Evolutionary conservation across 1,139 yeast genomes (phyloP).

Genomic region (Hemisphaericaspora xylofermentans): DNA sequence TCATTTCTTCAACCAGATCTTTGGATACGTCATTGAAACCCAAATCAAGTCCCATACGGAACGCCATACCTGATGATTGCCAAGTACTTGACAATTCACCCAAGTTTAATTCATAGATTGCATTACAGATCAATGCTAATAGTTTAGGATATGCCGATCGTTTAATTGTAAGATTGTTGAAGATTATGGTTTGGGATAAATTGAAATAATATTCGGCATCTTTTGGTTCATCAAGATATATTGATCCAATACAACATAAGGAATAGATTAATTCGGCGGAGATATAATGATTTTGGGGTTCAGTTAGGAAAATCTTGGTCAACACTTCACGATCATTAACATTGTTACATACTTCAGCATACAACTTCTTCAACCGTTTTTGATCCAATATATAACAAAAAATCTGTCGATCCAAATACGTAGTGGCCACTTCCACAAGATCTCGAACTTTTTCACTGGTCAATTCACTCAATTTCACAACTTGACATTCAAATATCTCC

Average conservation of each 20-base stretch:
- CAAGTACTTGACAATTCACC: constrained; percentile 12
- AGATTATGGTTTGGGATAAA: constrained; percentile 5
- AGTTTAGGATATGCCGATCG: constrained; percentile 10
- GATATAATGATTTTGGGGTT: constrained; percentile 10
- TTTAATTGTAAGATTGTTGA: constrained; percentile 4
- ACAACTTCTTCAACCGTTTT: constrained; percentile 2
- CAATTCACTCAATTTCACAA: constrained; percentile 1
- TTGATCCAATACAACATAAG: constrained; percentile 9
- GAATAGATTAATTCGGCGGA: constrained; percentile 11
- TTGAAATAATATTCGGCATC: constrained; percentile 8
- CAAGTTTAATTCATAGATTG: constrained; percentile 9
- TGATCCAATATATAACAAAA: constrained; percentile 8
- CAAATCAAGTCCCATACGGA: constrained; percentile 13
- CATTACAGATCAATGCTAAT: constrained; percentile 8
- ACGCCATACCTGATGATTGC: constrained; percentile 11
- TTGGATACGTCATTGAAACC: constrained; percentile 10
- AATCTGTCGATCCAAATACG: constrained; percentile 7
- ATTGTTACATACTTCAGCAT: constrained; percentile 6
- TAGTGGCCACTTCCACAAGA: constrained; percentile 5
- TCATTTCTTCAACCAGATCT: constrained; percentile 7
- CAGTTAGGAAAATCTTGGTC: constrained; percentile 1
- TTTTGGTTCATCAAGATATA: constrained; percentile 4
- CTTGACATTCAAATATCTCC: neutral
- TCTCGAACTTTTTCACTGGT: constrained; percentile 7
- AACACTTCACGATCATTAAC: neutral